Percentiles rank a stretch among this genome's conserved stretches.
phyloP scores from a whole-genome alignment of 768 basidiomycete genomes.

The Asterophora parasitica region DNA sequence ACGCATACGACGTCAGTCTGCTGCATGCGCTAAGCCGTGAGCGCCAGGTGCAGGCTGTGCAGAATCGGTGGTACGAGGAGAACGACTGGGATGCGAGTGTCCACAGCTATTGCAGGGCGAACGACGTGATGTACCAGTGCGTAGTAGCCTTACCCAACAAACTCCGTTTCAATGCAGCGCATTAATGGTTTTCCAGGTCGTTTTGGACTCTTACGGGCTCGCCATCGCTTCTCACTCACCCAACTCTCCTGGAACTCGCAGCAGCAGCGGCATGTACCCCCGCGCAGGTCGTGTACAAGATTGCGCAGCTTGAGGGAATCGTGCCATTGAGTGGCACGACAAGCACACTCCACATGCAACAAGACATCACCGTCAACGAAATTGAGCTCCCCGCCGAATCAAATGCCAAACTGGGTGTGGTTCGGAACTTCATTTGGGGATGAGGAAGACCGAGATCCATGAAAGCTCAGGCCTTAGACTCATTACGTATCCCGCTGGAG shows the following conservation, averaged over 20 bases:
- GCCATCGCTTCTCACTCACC: slow-evolving; percentile 52
- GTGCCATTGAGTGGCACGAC: slow-evolving; percentile 76
- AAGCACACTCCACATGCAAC: slow-evolving; percentile 58
- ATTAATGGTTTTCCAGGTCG: slow-evolving; percentile 43
- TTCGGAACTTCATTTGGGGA: slow-evolving; percentile 16
- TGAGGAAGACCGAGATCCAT: too few species aligned
- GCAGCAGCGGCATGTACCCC: slow-evolving; percentile 46
- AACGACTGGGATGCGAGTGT: slow-evolving; percentile 73
- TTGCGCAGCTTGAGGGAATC: slow-evolving; percentile 63
- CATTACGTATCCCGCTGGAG: neutral
- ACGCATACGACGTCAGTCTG: slow-evolving; percentile 59
- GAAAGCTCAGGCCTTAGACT: too few species aligned
- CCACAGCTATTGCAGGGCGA: slow-evolving; percentile 55
- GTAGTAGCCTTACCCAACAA: slow-evolving; percentile 1
- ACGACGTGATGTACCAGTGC: slow-evolving; percentile 72
- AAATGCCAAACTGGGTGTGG: slow-evolving; percentile 8
- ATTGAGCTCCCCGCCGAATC: slow-evolving; percentile 15
- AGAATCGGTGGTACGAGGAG: slow-evolving; percentile 82
- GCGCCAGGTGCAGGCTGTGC: slow-evolving; percentile 67
- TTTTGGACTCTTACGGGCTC: slow-evolving; percentile 89
- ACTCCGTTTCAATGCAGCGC: neutral
- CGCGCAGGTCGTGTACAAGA: slow-evolving; percentile 62
- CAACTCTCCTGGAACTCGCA: slow-evolving; percentile 40
- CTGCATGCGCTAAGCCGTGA: slow-evolving; percentile 49
- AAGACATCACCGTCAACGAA: slow-evolving; percentile 46